These are phyloP conservation scores for Penicillium sp. DNA, from an alignment of 2,329 filamentous ascomycete species.

Conservation along the genomic window DNA sequence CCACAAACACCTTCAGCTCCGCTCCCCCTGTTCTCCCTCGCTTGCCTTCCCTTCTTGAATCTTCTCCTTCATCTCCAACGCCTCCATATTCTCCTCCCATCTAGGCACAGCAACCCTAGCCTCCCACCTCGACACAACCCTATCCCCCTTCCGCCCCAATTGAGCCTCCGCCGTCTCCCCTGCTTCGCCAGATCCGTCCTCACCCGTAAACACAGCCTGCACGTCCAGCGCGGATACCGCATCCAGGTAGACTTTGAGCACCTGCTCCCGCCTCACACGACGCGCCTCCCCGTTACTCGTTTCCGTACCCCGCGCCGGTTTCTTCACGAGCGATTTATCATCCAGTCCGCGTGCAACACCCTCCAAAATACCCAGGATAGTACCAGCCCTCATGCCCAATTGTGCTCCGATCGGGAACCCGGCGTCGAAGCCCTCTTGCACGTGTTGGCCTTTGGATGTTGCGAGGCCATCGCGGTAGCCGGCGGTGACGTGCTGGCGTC, in stretches of 20 bases:
- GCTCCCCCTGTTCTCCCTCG: constrained; percentile 13
- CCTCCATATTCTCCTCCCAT: constrained; percentile 40
- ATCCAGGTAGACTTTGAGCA: constrained; percentile 32
- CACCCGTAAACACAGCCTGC: constrained; percentile 56
- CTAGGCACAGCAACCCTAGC: constrained; percentile 26
- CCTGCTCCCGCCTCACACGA: constrained; percentile 30
- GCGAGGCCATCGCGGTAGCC: constrained; percentile 88
- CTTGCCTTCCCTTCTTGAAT: background rate
- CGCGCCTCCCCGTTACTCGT: background rate
- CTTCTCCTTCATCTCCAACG: constrained; percentile 29
- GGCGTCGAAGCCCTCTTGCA: constrained; percentile 88
- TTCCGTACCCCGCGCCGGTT: constrained; percentile 20
- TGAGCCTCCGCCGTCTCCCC: constrained; percentile 27
- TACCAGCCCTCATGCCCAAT: constrained; percentile 68
- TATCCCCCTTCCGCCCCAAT: constrained; percentile 28
- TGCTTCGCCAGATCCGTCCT: constrained; percentile 23
- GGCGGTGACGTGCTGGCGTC: constrained; percentile 70
- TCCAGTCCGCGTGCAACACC: constrained; percentile 51
- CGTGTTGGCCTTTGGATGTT: constrained; percentile 64
- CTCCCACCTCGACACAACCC: constrained; percentile 31
- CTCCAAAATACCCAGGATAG: constrained; percentile 70
- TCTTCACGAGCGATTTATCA: constrained; percentile 24
- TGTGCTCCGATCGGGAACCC: constrained; percentile 80
- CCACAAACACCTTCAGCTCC: constrained; percentile 19
- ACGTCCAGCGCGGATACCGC: constrained; percentile 59